phyloP scores from a whole-genome alignment of 257 asterid genomes.

The Salvia splendens region DNA sequence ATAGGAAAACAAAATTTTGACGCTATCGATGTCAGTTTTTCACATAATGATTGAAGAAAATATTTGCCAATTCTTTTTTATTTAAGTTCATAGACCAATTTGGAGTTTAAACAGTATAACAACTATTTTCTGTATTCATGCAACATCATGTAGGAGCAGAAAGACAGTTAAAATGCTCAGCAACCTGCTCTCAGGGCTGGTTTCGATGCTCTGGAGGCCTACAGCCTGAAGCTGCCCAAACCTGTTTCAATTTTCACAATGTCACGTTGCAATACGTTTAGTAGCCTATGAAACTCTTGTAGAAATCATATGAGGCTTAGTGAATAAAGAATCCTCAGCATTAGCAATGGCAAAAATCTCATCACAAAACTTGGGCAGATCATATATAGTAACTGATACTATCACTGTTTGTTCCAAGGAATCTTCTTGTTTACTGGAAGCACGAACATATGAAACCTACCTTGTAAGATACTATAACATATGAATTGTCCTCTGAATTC shows the following conservation, averaged over 20 bases:
- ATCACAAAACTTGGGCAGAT: background rate
- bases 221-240: slow-evolving; percentile 93
- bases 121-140: background rate
- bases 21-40: background rate
- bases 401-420: background rate
- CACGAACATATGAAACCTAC: background rate
- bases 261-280: too few species aligned
- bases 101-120: background rate
- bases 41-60: background rate
- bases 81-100: background rate
- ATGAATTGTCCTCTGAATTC: background rate
- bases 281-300: too few species aligned
- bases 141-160: slow-evolving; percentile 7
- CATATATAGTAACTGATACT: background rate
- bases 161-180: background rate
- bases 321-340: background rate
- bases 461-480: background rate
- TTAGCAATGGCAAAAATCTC: background rate
- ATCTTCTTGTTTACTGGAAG: background rate
- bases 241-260: too few species aligned
- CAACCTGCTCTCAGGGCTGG: slow-evolving; percentile 84
- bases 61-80: background rate
- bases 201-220: slow-evolving; percentile 77
- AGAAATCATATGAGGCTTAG: background rate
- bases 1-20: too few species aligned